Percentiles rank a stretch among this genome's conserved stretches.
Conservation (phyloP, 192 early-diverging fungal species). For the Chytriomyces hyalinus region DNA sequence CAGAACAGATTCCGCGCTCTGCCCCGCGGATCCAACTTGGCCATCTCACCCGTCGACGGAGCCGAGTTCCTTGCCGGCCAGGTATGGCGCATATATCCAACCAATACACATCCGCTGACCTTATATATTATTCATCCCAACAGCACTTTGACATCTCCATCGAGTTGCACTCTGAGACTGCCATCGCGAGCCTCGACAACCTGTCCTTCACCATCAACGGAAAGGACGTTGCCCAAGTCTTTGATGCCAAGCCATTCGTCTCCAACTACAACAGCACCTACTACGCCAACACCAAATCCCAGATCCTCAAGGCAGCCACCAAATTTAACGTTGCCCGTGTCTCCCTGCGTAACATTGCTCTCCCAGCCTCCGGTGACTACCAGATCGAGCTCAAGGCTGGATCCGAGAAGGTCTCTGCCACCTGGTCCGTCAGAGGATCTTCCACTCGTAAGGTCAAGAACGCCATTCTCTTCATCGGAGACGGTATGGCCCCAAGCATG, state of each 20-base stretch:
- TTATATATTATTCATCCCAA: not conserved
- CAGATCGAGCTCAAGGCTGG: constrained; percentile 53
- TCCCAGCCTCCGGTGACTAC: constrained; percentile 54
- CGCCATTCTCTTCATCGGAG: constrained; percentile 67
- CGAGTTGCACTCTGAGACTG: constrained; percentile 61
- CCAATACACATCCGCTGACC: not conserved
- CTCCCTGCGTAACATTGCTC: constrained; percentile 49
- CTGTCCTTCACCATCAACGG: constrained; percentile 56
- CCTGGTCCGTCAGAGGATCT: constrained; percentile 53
- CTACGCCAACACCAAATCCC: constrained; percentile 52
- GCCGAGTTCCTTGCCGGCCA: constrained; percentile 64
- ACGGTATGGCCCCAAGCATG: constrained; percentile 66
- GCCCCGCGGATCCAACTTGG: constrained; percentile 37
- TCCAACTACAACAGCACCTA: constrained; percentile 57
- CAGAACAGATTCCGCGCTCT: constrained; percentile 36
- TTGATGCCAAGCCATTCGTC: constrained; percentile 46
- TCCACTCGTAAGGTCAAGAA: constrained; percentile 65
- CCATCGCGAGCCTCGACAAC: constrained; percentile 39
- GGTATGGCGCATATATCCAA: not conserved
- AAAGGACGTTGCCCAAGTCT: constrained; percentile 39
- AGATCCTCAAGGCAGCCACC: constrained; percentile 40
- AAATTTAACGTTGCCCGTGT: constrained; percentile 51
- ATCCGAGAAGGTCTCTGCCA: constrained; percentile 53
- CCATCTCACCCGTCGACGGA: constrained; percentile 42
- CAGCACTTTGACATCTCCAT: constrained; percentile 64